Percentiles rank a stretch among this genome's conserved stretches.
phyloP scores from a whole-genome alignment of 2,329 filamentous ascomycete genomes.

The Arachnopeziza araneosa region DNA sequence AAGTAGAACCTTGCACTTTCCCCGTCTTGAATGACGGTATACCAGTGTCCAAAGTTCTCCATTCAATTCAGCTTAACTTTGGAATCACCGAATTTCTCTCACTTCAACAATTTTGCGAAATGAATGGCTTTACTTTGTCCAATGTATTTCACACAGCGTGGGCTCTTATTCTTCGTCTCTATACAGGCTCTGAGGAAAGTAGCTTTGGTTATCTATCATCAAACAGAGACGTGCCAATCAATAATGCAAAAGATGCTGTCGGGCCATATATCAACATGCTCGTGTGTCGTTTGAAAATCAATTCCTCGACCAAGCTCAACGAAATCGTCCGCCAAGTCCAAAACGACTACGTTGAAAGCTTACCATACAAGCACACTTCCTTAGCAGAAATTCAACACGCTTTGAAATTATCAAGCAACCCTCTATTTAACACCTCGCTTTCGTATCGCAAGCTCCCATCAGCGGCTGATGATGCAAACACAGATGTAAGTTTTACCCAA shows the following conservation, averaged over 20 bases:
- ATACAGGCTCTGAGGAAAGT: slow-evolving; percentile 30
- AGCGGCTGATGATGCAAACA: neutral
- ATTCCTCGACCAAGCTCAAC: slow-evolving; percentile 20
- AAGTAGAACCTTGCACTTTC: slow-evolving; percentile 19
- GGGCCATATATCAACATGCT: slow-evolving; percentile 36
- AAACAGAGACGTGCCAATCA: slow-evolving; percentile 16
- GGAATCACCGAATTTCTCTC: neutral
- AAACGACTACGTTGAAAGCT: slow-evolving; percentile 28
- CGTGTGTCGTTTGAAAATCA: slow-evolving; percentile 18
- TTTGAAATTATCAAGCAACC: neutral
- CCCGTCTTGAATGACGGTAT: neutral
- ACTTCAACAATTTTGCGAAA: slow-evolving; percentile 31
- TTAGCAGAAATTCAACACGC: slow-evolving; percentile 27
- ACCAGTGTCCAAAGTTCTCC: neutral
- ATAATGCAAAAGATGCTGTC: neutral
- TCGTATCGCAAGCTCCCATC: neutral
- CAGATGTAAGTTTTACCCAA: neutral
- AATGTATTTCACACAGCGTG: slow-evolving; percentile 35
- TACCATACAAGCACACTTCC: slow-evolving; percentile 35
- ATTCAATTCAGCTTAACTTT: neutral
- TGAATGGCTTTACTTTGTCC: slow-evolving; percentile 31
- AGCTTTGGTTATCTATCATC: slow-evolving; percentile 37
- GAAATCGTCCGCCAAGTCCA: slow-evolving; percentile 25
- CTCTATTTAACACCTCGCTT: neutral
- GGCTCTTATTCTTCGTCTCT: slow-evolving; percentile 36